Evolutionary conservation across 495 filamentous ascomycete species (phyloP), one percentile per base, ranked within the genome.

Genomic region (Aspergillus leporis): DNA sequence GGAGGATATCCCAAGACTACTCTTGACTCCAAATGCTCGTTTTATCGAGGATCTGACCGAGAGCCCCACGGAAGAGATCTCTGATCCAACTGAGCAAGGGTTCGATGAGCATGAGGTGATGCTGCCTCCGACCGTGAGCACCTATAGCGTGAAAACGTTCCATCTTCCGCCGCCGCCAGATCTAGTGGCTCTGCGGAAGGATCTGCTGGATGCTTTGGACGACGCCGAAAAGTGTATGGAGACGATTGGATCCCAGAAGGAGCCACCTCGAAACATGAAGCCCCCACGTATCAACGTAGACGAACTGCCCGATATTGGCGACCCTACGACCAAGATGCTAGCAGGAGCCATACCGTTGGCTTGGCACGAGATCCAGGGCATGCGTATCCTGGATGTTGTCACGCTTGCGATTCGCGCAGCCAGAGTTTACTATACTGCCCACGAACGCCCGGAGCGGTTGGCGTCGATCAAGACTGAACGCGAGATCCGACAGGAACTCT

Each of bases 91-190:
- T 1, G 80, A 79, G 19, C 69, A 65, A 18, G 80, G 82, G n/a
- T 81, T 81, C 21, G 82, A 78, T 50, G 83, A 75, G 61, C 83
- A 83, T 0, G 77, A 82, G 25, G 77, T 85, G 40, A 93, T 98
- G 87, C 85, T 97, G 14, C 94, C 94, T 5, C 94, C 94, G 4
- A 98, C 94, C 0, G 92, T 92, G 9, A 97, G 92, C 77, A 98
- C 95, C 8, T 98, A 98, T 72, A 94, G 88, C 61, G 87, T 92
- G 63, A 89, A 90, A 63, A 87, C 90, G 32, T 93, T 92, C 61
- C 87, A 88, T 51, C 81, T 97, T 32, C 86, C 90, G n/a, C 93
- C 89, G 4, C 91, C 93, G 19, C 95, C 94, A 36, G 87, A 93
- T 52, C 80, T 92, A 41, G 76, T 86, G 21, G 85, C 92, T 55